phyloP scores from a whole-genome alignment of 2,329 filamentous ascomycete genomes.

The Aaosphaeria pasadenensis region DNA sequence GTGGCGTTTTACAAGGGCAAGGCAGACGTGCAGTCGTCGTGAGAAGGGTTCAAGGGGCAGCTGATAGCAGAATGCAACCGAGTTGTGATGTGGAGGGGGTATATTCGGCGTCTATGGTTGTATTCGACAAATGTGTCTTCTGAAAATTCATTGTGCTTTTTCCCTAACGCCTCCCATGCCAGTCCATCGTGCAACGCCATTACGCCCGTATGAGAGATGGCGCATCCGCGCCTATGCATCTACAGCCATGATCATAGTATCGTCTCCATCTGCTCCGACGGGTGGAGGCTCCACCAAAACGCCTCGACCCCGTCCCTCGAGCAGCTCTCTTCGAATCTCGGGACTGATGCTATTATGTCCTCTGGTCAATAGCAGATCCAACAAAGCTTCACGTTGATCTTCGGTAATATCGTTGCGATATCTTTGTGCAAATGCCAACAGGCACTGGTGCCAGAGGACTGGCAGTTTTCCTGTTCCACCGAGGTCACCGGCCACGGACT shows the following conservation, averaged over 20 bases:
- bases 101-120: background rate
- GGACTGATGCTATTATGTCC: conserved; percentile 88
- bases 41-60: background rate
- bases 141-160: background rate
- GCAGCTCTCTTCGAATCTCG: conserved; percentile 82
- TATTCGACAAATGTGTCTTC: background rate
- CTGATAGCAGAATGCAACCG: no score
- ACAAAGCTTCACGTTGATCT: conserved; percentile 84
- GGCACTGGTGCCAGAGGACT: conserved; percentile 93
- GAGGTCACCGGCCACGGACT: conserved; percentile 31
- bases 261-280: conserved; percentile 69
- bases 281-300: conserved; percentile 62
- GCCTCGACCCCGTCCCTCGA: conserved; percentile 84
- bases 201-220: no score
- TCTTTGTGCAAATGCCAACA: conserved; percentile 87
- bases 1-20: conserved; percentile 57
- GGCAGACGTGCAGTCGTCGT: conserved; percentile 12
- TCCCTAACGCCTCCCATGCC: background rate
- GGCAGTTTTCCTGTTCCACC: conserved; percentile 67
- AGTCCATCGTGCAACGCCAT: no score
- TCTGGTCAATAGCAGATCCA: conserved; percentile 80
- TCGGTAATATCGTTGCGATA: conserved; percentile 97
- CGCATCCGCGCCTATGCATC: background rate
- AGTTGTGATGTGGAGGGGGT: background rate
- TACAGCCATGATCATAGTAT: conserved; percentile 74